Evolutionary conservation across 148 eudicot species (phyloP).

Genomic region (Rhododendron ferrugineum): DNA sequence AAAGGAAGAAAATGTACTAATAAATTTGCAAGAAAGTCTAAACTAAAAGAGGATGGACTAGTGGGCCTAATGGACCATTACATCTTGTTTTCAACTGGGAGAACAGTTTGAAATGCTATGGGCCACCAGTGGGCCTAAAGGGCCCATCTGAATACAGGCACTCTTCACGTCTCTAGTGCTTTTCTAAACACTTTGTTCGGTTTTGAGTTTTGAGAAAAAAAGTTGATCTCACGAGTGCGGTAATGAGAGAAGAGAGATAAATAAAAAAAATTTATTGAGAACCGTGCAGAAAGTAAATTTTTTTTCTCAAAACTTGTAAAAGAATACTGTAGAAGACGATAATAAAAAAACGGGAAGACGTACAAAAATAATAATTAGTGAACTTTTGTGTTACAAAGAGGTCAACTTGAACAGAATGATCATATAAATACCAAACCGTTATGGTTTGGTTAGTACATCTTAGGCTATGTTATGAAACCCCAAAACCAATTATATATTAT

Average conservation of each 20-base stretch:
- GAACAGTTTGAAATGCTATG: not conserved
- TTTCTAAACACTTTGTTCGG: not conserved
- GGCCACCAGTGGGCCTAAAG: not conserved
- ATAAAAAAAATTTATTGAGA: too few relatives aligned
- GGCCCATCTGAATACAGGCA: not conserved
- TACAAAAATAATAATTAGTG: not conserved
- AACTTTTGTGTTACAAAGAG: not conserved
- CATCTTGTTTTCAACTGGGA: not conserved
- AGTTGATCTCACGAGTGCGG: too few relatives aligned
- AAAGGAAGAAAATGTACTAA: not conserved
- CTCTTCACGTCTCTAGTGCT: not conserved
- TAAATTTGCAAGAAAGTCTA: not conserved
- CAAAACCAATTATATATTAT: constrained; percentile 1
- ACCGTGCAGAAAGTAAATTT: too few relatives aligned
- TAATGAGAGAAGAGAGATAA: too few relatives aligned
- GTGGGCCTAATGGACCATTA: not conserved
- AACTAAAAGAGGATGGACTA: not conserved
- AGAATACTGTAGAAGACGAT: not conserved
- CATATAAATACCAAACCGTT: not conserved
- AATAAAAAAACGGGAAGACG: not conserved
- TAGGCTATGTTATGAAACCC: constrained; percentile 3
- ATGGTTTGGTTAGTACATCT: not conserved
- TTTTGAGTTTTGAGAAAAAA: too few relatives aligned
- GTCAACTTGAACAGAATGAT: too few relatives aligned
- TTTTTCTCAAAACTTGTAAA: too few relatives aligned